Evolutionary conservation across 2,329 filamentous ascomycete genomes (phyloP), one percentile per base, ranked within the genome.

Genomic region (Talaromyces sp.): DNA sequence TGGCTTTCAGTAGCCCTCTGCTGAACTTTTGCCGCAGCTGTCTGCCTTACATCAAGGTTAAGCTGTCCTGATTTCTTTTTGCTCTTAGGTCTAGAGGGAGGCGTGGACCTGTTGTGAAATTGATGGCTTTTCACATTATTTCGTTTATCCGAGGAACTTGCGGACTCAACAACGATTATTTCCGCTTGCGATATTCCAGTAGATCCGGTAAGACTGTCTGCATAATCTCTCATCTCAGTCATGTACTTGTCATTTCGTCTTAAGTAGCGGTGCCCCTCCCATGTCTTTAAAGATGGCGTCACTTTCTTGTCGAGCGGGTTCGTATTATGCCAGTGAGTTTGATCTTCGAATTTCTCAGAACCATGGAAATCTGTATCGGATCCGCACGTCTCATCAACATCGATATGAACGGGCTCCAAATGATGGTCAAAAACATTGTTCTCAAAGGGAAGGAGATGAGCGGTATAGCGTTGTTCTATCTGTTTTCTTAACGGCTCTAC

Each of bases 161-260:
- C 16, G 9, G 54, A 5, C 37, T 30, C 52, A 42, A 47, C 44
- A 20, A 57, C 17, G 11, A 57, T 51, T 14, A 45, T 44, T 10
- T 57, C 55, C 10, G 40, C 32, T 6, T 48, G 32, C 3, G 16
- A 40, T n/a, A 42, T 39, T n/a, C 27, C 33, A 5, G 39, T n/a
- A 20, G 45, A 43, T n/a, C 32, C 37, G 2, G 32, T 3, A 42
- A 91, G 75, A 68, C 86, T 89, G 11, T 85, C 86, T 1, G 88
- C 86, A 65, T 91, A 91, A 1, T 79, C 76, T 24, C 80, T 79
- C 70, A 88, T 88, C 53, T 89, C 85, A 1, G 81, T 80, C 82
- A 89, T 87, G 64, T 84, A 85, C 47, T 76, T 77, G 61, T 91
- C 87, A 40, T 87, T 85, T 71, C 60, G 73, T 41, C 37, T 55